A percentile compares a stretch with the other conserved stretches of the same genome.
Evolutionary conservation across 768 basidiomycete genomes (phyloP).

Genomic region (Suillus discolor): DNA sequence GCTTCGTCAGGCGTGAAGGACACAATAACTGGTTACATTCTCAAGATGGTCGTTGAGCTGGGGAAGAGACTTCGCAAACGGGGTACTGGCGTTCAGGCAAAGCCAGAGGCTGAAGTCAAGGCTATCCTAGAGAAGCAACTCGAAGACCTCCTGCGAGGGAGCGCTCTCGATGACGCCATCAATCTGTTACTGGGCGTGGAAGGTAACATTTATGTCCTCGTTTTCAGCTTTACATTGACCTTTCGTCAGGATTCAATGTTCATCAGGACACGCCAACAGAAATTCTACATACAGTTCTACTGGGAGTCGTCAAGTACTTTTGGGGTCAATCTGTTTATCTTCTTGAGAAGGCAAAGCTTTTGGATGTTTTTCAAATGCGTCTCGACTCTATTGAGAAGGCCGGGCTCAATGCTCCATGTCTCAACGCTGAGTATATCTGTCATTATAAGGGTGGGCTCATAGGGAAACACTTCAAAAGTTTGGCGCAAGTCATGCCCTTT

Average conservation of each 20-base stretch:
- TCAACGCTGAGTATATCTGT: conserved; percentile 35
- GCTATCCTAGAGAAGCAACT: conserved; percentile 11
- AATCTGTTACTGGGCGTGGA: conserved; percentile 14
- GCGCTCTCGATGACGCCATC: neutral
- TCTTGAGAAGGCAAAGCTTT: conserved; percentile 23
- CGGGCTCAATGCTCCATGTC: conserved; percentile 27
- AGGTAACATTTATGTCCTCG: no score
- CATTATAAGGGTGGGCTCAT: conserved; percentile 33
- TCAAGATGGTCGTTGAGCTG: conserved; percentile 6
- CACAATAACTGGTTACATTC: neutral
- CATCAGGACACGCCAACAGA: conserved; percentile 33
- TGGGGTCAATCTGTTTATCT: conserved; percentile 27
- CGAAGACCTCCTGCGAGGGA: neutral
- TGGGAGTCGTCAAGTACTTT: conserved; percentile 36
- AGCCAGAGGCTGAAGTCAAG: conserved; percentile 7
- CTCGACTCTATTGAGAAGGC: conserved; percentile 21
- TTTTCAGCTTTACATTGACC: no score
- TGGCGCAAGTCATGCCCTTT: conserved; percentile 33
- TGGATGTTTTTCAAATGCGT: conserved; percentile 23
- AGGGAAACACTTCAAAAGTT: conserved; percentile 34
- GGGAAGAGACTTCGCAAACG: conserved; percentile 10
- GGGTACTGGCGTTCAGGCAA: neutral
- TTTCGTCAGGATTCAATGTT: conserved; percentile 23
- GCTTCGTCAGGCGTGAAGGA: conserved; percentile 8
- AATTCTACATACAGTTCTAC: conserved; percentile 36